Evolutionary conservation across 208 protist species (phyloP).

Genomic region (Acanthamoeba polyphaga): DNA sequence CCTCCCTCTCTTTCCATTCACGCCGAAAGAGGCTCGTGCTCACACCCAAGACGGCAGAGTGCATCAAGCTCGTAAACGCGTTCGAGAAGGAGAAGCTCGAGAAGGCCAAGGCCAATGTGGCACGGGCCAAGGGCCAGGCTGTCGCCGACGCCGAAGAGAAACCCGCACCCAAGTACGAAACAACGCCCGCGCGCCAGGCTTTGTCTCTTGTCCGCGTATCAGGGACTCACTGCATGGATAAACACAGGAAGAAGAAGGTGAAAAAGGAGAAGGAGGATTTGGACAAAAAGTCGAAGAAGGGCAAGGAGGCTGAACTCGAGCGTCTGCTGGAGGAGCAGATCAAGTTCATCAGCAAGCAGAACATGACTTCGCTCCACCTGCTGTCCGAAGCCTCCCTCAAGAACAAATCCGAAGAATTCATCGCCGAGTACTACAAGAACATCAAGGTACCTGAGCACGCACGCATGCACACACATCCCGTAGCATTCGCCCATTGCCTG

Average conservation of each 20-base stretch:
- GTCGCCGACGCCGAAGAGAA: background rate
- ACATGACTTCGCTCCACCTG: background rate
- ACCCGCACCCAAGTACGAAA: background rate
- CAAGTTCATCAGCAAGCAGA: conserved; percentile 5
- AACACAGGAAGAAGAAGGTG: conserved; percentile 17
- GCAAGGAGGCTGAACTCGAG: background rate
- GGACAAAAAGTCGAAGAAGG: conserved; percentile 41
- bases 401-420: conserved; percentile 8
- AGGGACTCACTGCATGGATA: too few species aligned
- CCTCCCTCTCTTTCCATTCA: too few species aligned
- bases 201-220: background rate
- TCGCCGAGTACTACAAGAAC: conserved; percentile 27
- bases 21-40: background rate
- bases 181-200: background rate
- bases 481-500: too few species aligned
- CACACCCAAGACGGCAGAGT: background rate
- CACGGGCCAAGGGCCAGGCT: background rate
- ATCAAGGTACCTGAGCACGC: background rate
- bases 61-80: conserved; percentile 45
- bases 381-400: background rate
- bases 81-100: background rate
- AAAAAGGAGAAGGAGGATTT: conserved; percentile 38
- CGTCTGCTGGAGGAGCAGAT: conserved; percentile 42
- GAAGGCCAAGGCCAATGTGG: background rate
- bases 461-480: too few species aligned